phyloP scores from a whole-genome alignment of 306 rosid species.

The Corylus heterophylla region DNA sequence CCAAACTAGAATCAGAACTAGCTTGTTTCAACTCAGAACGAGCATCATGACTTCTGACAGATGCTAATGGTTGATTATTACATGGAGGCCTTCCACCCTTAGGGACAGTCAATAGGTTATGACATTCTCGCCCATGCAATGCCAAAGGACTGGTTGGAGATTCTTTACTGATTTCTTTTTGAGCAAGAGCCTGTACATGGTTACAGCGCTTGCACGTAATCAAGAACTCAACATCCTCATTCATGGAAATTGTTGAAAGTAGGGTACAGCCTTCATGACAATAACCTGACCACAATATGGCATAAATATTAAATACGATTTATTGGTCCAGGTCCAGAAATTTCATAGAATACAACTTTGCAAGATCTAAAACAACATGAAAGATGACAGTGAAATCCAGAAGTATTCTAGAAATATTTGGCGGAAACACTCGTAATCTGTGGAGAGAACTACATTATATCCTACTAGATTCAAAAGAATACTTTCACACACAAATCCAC shows the following conservation, averaged over 20 bases:
- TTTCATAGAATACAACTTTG: background rate
- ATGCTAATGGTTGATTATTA: constrained; percentile 35
- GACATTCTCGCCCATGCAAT: constrained; percentile 54
- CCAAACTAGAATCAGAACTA: constrained; percentile 40
- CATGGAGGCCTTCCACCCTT: constrained; percentile 46
- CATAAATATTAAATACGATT: constrained; percentile 20
- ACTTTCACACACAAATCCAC: background rate
- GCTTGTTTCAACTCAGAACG: constrained; percentile 40
- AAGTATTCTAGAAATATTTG: background rate
- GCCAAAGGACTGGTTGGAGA: constrained; percentile 82
- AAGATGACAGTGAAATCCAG: background rate
- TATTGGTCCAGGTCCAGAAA: constrained; percentile 14
- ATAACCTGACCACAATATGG: constrained; percentile 57
- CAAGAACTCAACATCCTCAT: constrained; percentile 45
- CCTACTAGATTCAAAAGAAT: background rate
- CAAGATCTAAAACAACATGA: background rate
- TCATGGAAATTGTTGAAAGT: constrained; percentile 45
- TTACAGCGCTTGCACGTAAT: constrained; percentile 73
- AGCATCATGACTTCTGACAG: constrained; percentile 42
- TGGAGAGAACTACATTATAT: background rate
- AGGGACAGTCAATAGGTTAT: constrained; percentile 35
- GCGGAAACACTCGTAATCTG: background rate
- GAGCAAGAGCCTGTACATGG: constrained; percentile 49
- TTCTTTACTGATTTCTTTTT: constrained; percentile 55
- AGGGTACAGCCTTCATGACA: constrained; percentile 69